Evolutionary conservation across 2,329 filamentous ascomycete species (phyloP).

Genomic region (Chalaropsis thielavioides): DNA sequence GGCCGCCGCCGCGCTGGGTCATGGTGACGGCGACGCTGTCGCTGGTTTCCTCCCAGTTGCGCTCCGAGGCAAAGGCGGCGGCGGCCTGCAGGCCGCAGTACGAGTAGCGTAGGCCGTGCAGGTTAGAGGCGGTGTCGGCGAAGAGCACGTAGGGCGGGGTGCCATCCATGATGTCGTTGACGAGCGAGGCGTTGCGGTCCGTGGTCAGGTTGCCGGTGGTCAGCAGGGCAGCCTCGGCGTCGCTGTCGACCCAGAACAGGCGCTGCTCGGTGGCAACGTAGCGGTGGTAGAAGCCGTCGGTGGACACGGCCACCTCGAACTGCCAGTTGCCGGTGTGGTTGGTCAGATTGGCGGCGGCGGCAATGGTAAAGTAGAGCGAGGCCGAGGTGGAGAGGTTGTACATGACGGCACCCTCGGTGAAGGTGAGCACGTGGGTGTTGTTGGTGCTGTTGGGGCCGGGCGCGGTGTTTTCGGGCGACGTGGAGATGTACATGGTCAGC

Average conservation of each 20-base stretch:
- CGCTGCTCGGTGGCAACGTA: constrained; percentile 33
- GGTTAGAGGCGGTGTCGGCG: constrained; percentile 45
- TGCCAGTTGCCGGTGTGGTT: constrained; percentile 55
- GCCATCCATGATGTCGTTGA: constrained; percentile 29
- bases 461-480: constrained; percentile 43
- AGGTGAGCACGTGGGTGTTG: constrained; percentile 25
- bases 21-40: constrained; percentile 45
- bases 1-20: constrained; percentile 49
- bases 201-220: constrained; percentile 60
- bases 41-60: constrained; percentile 31
- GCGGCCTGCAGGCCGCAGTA: constrained; percentile 63
- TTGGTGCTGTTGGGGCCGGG: constrained; percentile 46
- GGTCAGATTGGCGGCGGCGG: constrained; percentile 49
- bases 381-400: constrained; percentile 45
- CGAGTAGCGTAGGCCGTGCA: constrained; percentile 61
- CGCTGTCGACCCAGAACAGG: constrained; percentile 71
- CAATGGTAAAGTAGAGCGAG: constrained; percentile 63
- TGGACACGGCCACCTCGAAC: constrained; percentile 68
- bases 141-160: constrained; percentile 62
- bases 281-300: constrained; percentile 61
- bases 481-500: constrained; percentile 64
- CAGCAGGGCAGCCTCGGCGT: constrained; percentile 62
- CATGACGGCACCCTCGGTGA: constrained; percentile 57
- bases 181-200: constrained; percentile 36
- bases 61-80: constrained; percentile 46